Percentiles rank a stretch among this genome's conserved stretches.
Conservation (phyloP, 305 asterid genomes). For the Rubia balearica region DNA sequence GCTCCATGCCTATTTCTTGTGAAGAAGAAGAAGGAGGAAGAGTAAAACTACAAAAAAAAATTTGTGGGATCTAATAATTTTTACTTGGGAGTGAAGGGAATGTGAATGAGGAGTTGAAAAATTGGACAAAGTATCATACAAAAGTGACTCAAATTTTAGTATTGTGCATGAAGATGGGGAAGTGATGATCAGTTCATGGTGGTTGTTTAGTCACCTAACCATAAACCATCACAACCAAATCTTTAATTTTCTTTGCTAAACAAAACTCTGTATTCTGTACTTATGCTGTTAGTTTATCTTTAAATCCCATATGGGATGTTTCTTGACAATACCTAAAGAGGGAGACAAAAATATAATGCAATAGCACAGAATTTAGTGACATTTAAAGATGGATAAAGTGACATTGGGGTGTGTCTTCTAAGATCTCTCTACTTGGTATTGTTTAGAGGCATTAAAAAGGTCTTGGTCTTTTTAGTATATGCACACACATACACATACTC, state of each 20-base stretch:
- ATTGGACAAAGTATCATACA: constrained; percentile 14
- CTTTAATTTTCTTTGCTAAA: constrained; percentile 20
- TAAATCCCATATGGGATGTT: constrained; percentile 21
- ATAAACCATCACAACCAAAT: constrained; percentile 42
- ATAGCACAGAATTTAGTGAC: neutral
- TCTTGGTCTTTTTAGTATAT: constrained; percentile 2
- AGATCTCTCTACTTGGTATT: neutral
- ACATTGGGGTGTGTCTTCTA: neutral
- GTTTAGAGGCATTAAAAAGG: neutral
- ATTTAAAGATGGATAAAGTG: neutral
- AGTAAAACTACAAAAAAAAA: neutral
- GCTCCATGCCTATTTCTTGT: constrained; percentile 8
- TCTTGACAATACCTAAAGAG: constrained; percentile 9
- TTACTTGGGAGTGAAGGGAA: constrained; percentile 46
- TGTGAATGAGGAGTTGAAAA: constrained; percentile 28
- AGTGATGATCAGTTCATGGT: constrained; percentile 28
- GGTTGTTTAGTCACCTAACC: constrained; percentile 60
- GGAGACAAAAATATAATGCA: constrained; percentile 14
- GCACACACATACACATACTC: constrained; percentile 4
- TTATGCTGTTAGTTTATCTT: constrained; percentile 16
- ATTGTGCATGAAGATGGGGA: constrained; percentile 24
- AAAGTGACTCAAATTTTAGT: constrained; percentile 11
- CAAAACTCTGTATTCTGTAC: constrained; percentile 20
- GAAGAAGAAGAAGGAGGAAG: neutral
- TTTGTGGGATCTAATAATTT: constrained; percentile 26